Evolutionary conservation across 192 early-diverging fungal genomes (phyloP), one percentile per base, ranked within the genome.

Genomic region (Helicostylum pulchrum): DNA sequence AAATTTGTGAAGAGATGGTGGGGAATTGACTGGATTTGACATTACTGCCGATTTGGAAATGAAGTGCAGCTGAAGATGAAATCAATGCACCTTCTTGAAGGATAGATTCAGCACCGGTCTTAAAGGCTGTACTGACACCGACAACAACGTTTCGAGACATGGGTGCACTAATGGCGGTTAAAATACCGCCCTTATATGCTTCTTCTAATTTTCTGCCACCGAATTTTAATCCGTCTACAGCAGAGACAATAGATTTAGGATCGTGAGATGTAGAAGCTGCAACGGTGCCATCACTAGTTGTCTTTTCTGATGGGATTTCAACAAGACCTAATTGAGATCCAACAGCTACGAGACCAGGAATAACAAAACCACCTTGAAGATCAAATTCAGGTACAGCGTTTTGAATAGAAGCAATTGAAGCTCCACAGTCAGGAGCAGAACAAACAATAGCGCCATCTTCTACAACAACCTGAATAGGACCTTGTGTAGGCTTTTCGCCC

Each of bases 171-270:
- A 91, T 77, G 32, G 74, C 78, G 17, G 74, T 73, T 34, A 86
- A 64, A 10, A 93, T 73, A 48, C 90, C 89, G 15, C 73, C 80
- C 50, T 79, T 81, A 64, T 80, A 83, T 10, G 84, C 84, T 30
- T 75, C 80, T 58, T 83, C 76, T 58, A 86, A 75, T 60, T 80
- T 82, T 26, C 78, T 66, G 2, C 73, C 78, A n/a, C 78, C 87
- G 30, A 91, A 76, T 54, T 83, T 80, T 31, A 91, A 54, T 8
- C 89, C 90, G 66, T 90, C 88, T 15, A 83, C 70, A 48, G 89
- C 81, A 42, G 72, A 49, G 9, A 74, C 54, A 15, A 71, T 26
- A 51, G 64, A 67, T 30, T 51, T 60, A 46, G 42, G 26, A 20
- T 66, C 50, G 8, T 44, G 32, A 2, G 61, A 26, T 44, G 11